Evolutionary conservation across 345 rosid genomes (phyloP).

Genomic region (Excoecaria agallocha): DNA sequence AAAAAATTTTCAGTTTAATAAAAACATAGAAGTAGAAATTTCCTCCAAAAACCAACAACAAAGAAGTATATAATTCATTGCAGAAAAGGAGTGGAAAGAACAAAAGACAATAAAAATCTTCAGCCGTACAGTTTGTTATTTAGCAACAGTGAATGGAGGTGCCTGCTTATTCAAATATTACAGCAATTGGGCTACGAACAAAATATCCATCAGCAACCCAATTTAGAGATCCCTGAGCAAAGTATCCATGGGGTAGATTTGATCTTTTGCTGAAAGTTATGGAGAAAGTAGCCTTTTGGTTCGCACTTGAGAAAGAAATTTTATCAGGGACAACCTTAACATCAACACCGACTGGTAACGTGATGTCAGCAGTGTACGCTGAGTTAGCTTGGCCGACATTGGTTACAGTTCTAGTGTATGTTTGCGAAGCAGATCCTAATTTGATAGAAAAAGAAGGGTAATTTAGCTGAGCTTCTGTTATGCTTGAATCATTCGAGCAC

Average conservation of each 20-base stretch:
- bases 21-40: too few species aligned
- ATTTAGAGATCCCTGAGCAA: conserved; percentile 20
- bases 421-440: conserved; percentile 12
- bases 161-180: conserved; percentile 4
- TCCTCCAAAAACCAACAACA: too few species aligned
- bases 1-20: too few species aligned
- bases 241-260: neutral
- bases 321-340: conserved; percentile 6
- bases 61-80: too few species aligned
- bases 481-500: conserved; percentile 14
- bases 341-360: conserved; percentile 9
- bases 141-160: neutral
- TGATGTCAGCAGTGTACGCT: neutral
- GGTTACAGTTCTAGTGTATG: conserved; percentile 20
- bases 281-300: conserved; percentile 16
- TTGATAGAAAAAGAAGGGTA: conserved; percentile 20
- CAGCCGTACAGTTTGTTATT: neutral
- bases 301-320: neutral
- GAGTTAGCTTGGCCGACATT: conserved; percentile 14
- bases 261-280: conserved; percentile 16
- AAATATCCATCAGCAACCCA: conserved; percentile 9
- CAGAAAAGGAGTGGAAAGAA: too few species aligned
- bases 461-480: conserved; percentile 23
- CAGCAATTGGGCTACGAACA: conserved; percentile 19
- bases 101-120: too few species aligned